Evolutionary conservation across 208 protist species (phyloP).

Genomic region (Trypanosoma theileri): DNA sequence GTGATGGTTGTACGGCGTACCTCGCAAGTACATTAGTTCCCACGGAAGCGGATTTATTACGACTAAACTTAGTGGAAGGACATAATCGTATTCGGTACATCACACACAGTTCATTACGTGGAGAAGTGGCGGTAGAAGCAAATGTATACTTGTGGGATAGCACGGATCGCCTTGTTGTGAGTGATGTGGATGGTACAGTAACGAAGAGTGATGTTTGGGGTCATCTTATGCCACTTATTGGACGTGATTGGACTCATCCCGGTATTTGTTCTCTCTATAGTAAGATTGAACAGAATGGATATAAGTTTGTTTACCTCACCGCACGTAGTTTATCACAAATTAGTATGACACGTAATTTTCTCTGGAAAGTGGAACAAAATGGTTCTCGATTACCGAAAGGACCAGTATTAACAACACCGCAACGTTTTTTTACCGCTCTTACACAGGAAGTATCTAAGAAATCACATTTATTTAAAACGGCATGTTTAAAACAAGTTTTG

Average conservation of each 20-base stretch:
- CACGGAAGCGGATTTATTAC: constrained; percentile 83
- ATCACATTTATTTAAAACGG: constrained; percentile 92
- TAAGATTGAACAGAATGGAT: constrained; percentile 94
- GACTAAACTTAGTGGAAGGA: constrained; percentile 87
- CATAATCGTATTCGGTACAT: constrained; percentile 92
- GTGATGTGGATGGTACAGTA: constrained; percentile 98
- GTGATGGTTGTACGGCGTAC: constrained; percentile 29
- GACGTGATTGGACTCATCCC: constrained; percentile 95
- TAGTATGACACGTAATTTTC: constrained; percentile 76
- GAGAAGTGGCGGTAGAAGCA: constrained; percentile 72
- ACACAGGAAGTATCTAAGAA: constrained; percentile 89
- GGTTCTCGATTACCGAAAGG: constrained; percentile 71
- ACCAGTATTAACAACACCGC: constrained; percentile 88
- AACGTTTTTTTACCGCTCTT: constrained; percentile 84
- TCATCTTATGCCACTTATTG: constrained; percentile 92
- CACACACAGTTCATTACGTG: constrained; percentile 71
- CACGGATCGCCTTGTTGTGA: constrained; percentile 94
- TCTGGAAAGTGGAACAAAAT: constrained; percentile 84
- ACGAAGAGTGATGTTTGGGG: constrained; percentile 97
- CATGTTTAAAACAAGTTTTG: constrained; percentile 66
- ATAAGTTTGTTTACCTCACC: constrained; percentile 93
- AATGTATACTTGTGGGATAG: constrained; percentile 94
- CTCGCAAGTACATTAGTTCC: constrained; percentile 81
- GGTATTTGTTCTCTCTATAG: constrained; percentile 93
- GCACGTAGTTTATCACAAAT: constrained; percentile 89